phyloP scores from a whole-genome alignment of 257 asterid species.

The Solanum corneliomulleri region DNA sequence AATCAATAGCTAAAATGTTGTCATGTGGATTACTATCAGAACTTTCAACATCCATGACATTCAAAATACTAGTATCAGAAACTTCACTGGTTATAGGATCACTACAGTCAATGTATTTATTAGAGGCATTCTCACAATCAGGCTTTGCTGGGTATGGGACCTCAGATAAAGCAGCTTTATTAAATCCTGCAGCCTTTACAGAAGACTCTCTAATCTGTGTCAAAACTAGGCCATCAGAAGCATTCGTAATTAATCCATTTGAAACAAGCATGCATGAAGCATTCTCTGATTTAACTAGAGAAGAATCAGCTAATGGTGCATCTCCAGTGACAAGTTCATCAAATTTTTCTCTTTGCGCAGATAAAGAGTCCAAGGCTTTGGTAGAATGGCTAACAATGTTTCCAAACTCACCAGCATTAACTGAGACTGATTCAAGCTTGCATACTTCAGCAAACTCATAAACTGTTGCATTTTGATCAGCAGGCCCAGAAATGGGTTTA shows the following conservation, averaged over 20 bases:
- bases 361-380: conserved; percentile 1
- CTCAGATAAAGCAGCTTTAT: background rate
- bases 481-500: background rate
- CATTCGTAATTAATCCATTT: background rate
- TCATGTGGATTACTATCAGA: conserved; percentile 11
- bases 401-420: background rate
- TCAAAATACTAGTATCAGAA: conserved; percentile 19
- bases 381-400: background rate
- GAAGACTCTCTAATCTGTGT: background rate
- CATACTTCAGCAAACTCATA: conserved; percentile 10
- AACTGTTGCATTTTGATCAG: background rate
- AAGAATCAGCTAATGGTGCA: background rate
- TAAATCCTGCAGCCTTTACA: background rate
- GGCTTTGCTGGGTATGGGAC: conserved; percentile 2
- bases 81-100: conserved; percentile 14
- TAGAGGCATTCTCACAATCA: background rate
- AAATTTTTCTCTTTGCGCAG: conserved; percentile 3
- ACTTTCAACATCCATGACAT: conserved; percentile 12
- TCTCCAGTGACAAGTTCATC: conserved; percentile 1
- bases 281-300: conserved; percentile 3
- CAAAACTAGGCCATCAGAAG: background rate
- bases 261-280: conserved; percentile 1
- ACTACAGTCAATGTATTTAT: background rate
- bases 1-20: conserved; percentile 11
- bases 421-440: conserved; percentile 3